Percentiles rank a stretch among this genome's conserved stretches.
Evolutionary conservation across 306 rosid species (phyloP).

Genomic region (Boehmeria nivea): DNA sequence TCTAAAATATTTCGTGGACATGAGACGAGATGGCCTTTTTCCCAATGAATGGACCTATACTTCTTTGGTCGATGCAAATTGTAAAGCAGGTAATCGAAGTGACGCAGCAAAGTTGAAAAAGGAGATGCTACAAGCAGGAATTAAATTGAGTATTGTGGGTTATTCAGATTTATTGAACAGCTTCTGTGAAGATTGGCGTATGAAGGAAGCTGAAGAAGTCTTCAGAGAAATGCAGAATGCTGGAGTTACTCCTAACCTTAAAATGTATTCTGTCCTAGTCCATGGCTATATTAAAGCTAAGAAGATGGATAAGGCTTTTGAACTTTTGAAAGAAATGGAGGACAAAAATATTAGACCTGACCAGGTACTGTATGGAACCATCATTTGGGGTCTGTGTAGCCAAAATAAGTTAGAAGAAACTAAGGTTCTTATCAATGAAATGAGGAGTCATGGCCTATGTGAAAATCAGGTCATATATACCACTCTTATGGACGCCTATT

Average conservation of each 20-base stretch:
- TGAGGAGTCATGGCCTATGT: constrained; percentile 48
- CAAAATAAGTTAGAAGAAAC: constrained; percentile 62
- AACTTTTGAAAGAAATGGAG: constrained; percentile 57
- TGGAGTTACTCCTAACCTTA: constrained; percentile 57
- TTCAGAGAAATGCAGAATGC: constrained; percentile 50
- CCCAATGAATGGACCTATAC: constrained; percentile 90
- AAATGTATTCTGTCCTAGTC: constrained; percentile 56
- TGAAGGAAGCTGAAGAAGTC: constrained; percentile 73
- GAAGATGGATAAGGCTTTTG: constrained; percentile 52
- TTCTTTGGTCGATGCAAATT: constrained; percentile 81
- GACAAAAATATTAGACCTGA: constrained; percentile 61
- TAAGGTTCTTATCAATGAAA: constrained; percentile 47
- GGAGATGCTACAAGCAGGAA: constrained; percentile 67
- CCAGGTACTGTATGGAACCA: constrained; percentile 61
- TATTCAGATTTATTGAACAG: constrained; percentile 72
- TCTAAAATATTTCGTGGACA: constrained; percentile 67
- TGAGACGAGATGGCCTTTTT: constrained; percentile 68
- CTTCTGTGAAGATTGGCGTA: constrained; percentile 68
- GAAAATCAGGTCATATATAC: constrained; percentile 66
- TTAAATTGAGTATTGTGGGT: constrained; percentile 53
- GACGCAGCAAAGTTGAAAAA: constrained; percentile 64
- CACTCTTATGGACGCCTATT: constrained; percentile 74
- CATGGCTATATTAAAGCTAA: constrained; percentile 77
- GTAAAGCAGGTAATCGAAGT: constrained; percentile 59
- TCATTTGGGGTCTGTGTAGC: constrained; percentile 67